phyloP scores from a whole-genome alignment of 2,329 filamentous ascomycete genomes.

The Colletotrichum sp. region DNA sequence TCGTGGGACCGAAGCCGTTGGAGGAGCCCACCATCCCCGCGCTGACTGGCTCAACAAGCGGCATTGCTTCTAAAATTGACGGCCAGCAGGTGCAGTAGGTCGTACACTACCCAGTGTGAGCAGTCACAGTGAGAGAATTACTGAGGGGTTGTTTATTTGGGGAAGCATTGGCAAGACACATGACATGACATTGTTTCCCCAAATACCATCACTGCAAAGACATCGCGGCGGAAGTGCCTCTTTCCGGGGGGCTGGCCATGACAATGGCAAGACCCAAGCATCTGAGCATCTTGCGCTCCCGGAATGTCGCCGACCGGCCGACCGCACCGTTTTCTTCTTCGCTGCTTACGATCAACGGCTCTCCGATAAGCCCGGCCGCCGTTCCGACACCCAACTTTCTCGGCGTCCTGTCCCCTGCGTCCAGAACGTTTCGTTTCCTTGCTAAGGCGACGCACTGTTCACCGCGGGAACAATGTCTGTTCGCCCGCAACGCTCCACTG shows the following conservation, averaged over 20 bases:
- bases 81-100: not conserved
- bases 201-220: not conserved
- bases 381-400: not conserved
- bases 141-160: conserved; percentile 1
- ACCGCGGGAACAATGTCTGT: not conserved
- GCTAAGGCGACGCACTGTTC: conserved; percentile 1
- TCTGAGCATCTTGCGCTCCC: not conserved
- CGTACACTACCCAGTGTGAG: not conserved
- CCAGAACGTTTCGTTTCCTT: conserved; percentile 10
- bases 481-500: not conserved
- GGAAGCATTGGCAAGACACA: not conserved
- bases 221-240: not conserved
- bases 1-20: not conserved
- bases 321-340: not conserved
- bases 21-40: not conserved
- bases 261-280: not conserved
- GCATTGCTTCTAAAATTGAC: conserved; percentile 1
- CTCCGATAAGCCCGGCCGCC: not conserved
- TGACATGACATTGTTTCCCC: not conserved
- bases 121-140: not conserved
- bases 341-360: not conserved
- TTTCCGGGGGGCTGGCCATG: not conserved
- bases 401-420: conserved; percentile 5
- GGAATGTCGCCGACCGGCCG: not conserved
- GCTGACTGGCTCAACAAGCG: conserved; percentile 19